Percentiles rank a stretch among this genome's conserved stretches.
These are phyloP conservation scores for Asterella californica DNA, from an alignment of 225 moss, liverwort and hornwort species.

Conservation along the genomic window DNA sequence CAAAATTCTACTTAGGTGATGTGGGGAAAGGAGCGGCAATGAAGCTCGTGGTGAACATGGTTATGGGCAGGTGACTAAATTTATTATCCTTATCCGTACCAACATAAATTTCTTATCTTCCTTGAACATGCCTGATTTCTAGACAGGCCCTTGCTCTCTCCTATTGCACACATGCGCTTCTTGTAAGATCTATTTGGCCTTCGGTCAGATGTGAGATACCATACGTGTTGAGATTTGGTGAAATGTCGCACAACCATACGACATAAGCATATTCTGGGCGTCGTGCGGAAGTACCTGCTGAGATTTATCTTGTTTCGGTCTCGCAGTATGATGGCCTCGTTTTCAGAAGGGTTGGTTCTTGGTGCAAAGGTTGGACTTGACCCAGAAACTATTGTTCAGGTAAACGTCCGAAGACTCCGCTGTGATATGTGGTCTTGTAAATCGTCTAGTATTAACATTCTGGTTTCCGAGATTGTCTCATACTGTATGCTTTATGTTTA, in stretches of 20 bases:
- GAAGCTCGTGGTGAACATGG: constrained; percentile 97
- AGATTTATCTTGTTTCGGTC: background rate
- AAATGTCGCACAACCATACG: too few species aligned
- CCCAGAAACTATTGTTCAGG: constrained; percentile 78
- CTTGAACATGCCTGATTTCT: background rate
- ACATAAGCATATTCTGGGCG: too few species aligned
- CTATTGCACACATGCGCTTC: too few species aligned
- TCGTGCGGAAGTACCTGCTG: too few species aligned
- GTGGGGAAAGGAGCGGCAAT: constrained; percentile 89
- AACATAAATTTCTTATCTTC: too few species aligned
- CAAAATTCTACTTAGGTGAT: constrained; percentile 80
- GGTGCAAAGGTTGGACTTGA: constrained; percentile 76
- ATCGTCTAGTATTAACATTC: background rate
- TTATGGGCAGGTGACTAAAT: constrained; percentile 75
- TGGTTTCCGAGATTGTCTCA: background rate
- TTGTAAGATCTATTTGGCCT: too few species aligned
- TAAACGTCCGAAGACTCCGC: constrained; percentile 6
- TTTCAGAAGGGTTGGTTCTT: constrained; percentile 83
- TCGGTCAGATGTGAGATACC: too few species aligned
- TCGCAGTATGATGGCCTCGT: constrained; percentile 93
- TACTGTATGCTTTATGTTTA: background rate
- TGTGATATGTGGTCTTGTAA: background rate
- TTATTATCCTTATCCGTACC: too few species aligned
- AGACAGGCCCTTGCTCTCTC: too few species aligned
- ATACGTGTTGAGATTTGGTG: too few species aligned